Evolutionary conservation across 176 grass and related monocot species (phyloP), one percentile per base, ranked within the genome.

Genomic region (Cenchrus purpureus): DNA sequence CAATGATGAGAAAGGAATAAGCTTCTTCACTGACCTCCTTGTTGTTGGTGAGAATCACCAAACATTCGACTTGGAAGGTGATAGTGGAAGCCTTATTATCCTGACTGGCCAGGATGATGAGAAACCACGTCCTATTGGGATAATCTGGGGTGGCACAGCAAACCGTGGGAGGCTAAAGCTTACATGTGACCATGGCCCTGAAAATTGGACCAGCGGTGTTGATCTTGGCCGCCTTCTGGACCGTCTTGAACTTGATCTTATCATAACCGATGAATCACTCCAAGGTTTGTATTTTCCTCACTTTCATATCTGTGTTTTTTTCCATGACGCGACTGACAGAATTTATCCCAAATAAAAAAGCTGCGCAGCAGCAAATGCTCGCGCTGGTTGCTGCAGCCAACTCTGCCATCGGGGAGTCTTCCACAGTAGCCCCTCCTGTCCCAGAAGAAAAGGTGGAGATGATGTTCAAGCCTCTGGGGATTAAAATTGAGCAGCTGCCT

Each of bases 21-120:
- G 97, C 64, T 94, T 98, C 86, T 92, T 98, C 78, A 98, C 97
- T 20, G 97, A 98, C 89, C 88, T 98, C 48, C 91, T 98, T 58
- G 91, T 98, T 72, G 93, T 98, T 3, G 97, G 97, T 72, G 91
- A 95, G 88, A 96, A 96, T 65, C 97, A 86, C 25, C 93, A 92
- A 89, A 95, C 93, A 50, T 98, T 98, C 74, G 97, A 98, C 87
- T 84, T 98, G 65, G 97, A 98, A 88, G 97, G 93, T 65, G 96
- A 95, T 74, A 98, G 96, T 17, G 96, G 96, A 42, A 95, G 96
- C 71, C 91, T 98, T 37, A 95, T 95, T 31, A 94, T 95, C 81
- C 76, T 98, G 46, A 95, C 83, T 3, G 90, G 89, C 32, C 77
- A 87, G 71, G 89, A 98, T 52, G 90, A 67, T 20, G 93, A 98